phyloP scores from a whole-genome alignment of 257 asterid species.

The Primulina tabacum region DNA sequence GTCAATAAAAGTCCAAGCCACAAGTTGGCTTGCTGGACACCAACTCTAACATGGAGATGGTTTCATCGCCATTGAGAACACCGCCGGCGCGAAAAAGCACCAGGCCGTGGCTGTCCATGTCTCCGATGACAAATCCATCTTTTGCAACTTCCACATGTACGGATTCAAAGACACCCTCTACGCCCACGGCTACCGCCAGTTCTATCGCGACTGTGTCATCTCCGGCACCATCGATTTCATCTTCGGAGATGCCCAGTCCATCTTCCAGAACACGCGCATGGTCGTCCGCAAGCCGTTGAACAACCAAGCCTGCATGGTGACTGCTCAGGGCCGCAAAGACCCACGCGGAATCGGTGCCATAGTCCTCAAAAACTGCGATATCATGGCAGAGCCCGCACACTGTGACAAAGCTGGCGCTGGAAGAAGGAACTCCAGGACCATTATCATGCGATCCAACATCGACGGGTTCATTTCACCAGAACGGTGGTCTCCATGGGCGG shows the following conservation, averaged over 20 bases:
- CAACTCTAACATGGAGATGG: no score
- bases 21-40: no score
- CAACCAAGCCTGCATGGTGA: constrained; percentile 4
- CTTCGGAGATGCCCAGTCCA: not conserved
- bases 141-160: not conserved
- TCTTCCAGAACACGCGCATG: not conserved
- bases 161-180: not conserved
- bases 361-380: not conserved
- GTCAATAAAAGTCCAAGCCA: no score
- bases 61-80: constrained; percentile 37
- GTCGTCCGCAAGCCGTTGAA: not conserved
- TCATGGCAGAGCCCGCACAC: no score
- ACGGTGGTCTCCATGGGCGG: no score
- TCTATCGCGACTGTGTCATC: not conserved
- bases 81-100: constrained; percentile 35
- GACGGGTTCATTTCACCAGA: no score
- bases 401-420: not conserved
- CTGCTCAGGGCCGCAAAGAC: constrained; percentile 4
- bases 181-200: not conserved
- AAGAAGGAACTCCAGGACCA: constrained; percentile 11
- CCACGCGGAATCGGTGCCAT: not conserved
- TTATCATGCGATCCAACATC: no score
- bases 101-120: constrained; percentile 46
- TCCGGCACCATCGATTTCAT: not conserved
- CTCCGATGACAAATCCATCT: constrained; percentile 22